Conservation (phyloP, 2,329 filamentous ascomycete genomes). For the Arthrobotrys iridis region DNA sequence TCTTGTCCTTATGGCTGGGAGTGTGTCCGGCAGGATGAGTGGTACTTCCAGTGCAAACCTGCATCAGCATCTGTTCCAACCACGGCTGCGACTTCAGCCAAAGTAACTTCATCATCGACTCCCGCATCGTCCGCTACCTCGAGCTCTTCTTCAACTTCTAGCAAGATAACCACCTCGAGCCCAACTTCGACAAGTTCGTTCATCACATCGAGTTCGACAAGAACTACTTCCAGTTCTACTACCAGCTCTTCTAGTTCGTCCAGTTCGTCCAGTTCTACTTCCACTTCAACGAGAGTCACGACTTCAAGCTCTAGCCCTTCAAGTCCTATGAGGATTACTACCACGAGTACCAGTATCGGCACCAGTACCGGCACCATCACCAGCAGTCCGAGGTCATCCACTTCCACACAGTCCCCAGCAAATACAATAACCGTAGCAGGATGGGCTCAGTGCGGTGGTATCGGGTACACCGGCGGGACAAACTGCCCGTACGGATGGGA, state of each 20-base stretch:
- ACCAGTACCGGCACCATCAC: not conserved
- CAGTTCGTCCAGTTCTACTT: not conserved
- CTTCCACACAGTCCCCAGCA: not conserved
- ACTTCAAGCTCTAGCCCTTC: not conserved
- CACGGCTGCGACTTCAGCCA: not conserved
- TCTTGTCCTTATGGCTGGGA: slow-evolving; percentile 1
- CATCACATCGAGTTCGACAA: not conserved
- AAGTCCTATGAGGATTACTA: not conserved
- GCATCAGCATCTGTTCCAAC: not conserved
- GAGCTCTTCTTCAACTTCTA: slow-evolving; percentile 54
- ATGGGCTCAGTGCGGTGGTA: slow-evolving; percentile 22
- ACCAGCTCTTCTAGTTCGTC: not conserved
- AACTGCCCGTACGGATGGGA: slow-evolving; percentile 8
- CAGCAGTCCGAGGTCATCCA: not conserved
- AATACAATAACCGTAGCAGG: not conserved
- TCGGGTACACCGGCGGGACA: slow-evolving; percentile 19
- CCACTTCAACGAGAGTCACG: not conserved
- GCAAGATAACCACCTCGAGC: slow-evolving; percentile 55
- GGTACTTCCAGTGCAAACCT: slow-evolving; percentile 20
- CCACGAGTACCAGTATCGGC: not conserved
- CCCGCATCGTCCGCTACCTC: not conserved
- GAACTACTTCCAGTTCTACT: not conserved
- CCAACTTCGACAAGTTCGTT: not conserved
- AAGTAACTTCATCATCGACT: not conserved
- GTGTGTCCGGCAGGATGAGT: not conserved